These are phyloP conservation scores for Dionaea muscipula DNA, from an alignment of 179 eudicot genomes.

Conservation along the genomic window DNA sequence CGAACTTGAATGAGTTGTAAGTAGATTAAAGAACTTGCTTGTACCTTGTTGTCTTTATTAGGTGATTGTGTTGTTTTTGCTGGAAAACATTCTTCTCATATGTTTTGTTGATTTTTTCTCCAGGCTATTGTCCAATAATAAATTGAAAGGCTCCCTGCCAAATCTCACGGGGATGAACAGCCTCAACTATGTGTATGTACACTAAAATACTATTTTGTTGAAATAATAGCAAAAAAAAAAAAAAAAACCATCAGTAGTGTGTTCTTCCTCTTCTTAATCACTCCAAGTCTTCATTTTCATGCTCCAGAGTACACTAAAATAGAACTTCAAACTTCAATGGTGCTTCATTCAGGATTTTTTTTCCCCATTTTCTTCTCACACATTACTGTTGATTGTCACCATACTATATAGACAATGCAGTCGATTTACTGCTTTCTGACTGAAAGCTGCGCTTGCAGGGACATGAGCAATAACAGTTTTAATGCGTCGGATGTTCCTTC, in stretches of 20 bases:
- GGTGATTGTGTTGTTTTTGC: neutral
- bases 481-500: conserved; percentile 23
- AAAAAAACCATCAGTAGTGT: no score
- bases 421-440: neutral
- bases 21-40: conserved; percentile 9
- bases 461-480: conserved; percentile 50
- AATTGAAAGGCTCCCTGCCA: conserved; percentile 54
- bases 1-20: conserved; percentile 43
- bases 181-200: conserved; percentile 55
- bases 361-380: no score
- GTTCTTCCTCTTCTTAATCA: no score
- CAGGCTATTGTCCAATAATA: conserved; percentile 60
- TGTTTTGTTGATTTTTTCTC: conserved; percentile 4
- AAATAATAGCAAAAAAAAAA: no score
- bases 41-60: neutral
- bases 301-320: no score
- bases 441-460: conserved; percentile 21
- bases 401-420: no score
- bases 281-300: no score
- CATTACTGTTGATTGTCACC: no score
- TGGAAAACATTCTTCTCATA: neutral
- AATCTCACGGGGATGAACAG: conserved; percentile 47
- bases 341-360: no score
- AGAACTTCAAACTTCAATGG: no score
- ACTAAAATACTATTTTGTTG: neutral